A percentile compares a stretch with the other conserved stretches of the same genome.
phyloP scores from a whole-genome alignment of 1,284 basidiomycete genomes.

The Golubevia sp. region DNA sequence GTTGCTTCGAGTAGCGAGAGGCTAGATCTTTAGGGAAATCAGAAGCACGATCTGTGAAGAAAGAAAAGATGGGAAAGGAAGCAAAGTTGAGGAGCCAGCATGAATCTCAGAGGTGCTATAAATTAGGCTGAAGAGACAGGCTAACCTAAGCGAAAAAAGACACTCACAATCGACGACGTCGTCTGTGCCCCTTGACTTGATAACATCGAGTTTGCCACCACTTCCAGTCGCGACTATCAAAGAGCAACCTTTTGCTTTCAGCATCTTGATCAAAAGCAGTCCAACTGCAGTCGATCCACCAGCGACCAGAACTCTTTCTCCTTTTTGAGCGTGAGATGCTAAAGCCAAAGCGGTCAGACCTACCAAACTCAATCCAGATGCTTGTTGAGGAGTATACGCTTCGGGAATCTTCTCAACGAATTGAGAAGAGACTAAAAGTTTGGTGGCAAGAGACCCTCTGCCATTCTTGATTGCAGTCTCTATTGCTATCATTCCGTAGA shows the following conservation, averaged over 20 bases:
- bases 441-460: conserved; percentile 6
- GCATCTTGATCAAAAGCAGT: conserved; percentile 8
- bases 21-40: too few relatives aligned
- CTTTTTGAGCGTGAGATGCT: not conserved
- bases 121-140: too few relatives aligned
- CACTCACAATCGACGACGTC: conserved; percentile 10
- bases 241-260: conserved; percentile 6
- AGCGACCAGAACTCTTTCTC: conserved; percentile 11
- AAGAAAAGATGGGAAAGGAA: too few relatives aligned
- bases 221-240: conserved; percentile 9
- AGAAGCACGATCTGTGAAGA: too few relatives aligned
- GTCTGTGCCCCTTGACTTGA: conserved; percentile 8
- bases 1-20: not conserved
- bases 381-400: conserved; percentile 1
- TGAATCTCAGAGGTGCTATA: too few relatives aligned
- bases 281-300: conserved; percentile 13
- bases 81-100: too few relatives aligned
- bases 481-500: too few relatives aligned
- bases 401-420: conserved; percentile 6
- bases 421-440: not conserved
- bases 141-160: not conserved
- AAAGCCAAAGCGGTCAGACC: conserved; percentile 4
- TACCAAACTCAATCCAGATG: conserved; percentile 3
- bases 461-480: not conserved
- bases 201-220: conserved; percentile 2